Conservation (phyloP, 2,329 filamentous ascomycete species). For the Xylaria digitata region DNA sequence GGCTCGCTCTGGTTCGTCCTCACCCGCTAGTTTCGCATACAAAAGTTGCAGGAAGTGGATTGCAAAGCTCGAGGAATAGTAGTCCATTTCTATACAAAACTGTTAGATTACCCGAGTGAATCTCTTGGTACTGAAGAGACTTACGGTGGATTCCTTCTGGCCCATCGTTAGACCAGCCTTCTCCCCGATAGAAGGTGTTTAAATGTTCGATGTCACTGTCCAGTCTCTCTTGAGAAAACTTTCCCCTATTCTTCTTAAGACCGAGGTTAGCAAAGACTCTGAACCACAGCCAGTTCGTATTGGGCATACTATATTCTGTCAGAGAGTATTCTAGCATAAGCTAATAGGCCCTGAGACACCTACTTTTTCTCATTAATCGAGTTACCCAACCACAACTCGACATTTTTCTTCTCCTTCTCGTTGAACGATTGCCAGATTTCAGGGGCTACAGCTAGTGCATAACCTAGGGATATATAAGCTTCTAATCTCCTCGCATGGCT, state of each 20-base stretch:
- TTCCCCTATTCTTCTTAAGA: conserved; percentile 77
- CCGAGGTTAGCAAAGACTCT: conserved; percentile 85
- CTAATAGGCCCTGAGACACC: conserved; percentile 25
- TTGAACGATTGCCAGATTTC: conserved; percentile 74
- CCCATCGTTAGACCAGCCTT: conserved; percentile 85
- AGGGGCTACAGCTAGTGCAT: conserved; percentile 75
- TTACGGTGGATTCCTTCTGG: conserved; percentile 77
- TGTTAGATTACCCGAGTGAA: conserved; percentile 27
- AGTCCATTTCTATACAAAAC: conserved; percentile 73
- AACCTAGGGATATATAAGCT: conserved; percentile 57
- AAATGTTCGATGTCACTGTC: conserved; percentile 82
- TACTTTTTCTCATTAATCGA: conserved; percentile 81
- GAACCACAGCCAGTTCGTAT: conserved; percentile 81
- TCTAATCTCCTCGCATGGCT: conserved; percentile 14
- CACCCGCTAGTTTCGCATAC: conserved; percentile 76
- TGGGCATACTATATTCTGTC: conserved; percentile 70
- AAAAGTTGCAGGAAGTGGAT: conserved; percentile 84
- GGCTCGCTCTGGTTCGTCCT: conserved; percentile 73
- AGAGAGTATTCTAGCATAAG: conserved; percentile 16
- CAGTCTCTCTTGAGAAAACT: conserved; percentile 75
- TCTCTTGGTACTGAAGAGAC: conserved; percentile 35
- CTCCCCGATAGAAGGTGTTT: conserved; percentile 83
- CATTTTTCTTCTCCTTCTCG: conserved; percentile 70
- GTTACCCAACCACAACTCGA: conserved; percentile 78
- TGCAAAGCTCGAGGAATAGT: conserved; percentile 84